phyloP scores from a whole-genome alignment of 78 protist species.

The Mantamonas sphyraenae region DNA sequence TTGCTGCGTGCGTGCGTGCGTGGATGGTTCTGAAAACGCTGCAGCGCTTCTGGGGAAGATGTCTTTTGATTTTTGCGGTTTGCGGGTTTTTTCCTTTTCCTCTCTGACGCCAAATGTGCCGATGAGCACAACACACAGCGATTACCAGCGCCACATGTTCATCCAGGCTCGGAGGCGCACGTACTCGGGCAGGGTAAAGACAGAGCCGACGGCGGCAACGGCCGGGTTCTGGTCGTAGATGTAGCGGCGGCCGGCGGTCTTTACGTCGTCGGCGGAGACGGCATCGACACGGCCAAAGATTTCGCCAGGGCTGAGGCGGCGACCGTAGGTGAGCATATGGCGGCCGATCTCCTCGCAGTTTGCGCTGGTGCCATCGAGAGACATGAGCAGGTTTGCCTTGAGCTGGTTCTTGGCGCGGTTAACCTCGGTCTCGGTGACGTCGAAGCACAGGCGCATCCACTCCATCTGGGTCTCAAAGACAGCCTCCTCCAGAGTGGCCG shows the following conservation, averaged over 20 bases:
- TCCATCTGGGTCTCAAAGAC: slow-evolving; percentile 41
- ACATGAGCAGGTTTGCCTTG: slow-evolving; percentile 35
- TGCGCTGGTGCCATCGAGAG: slow-evolving; percentile 52
- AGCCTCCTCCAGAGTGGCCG: slow-evolving; percentile 40
- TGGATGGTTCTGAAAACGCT: no score
- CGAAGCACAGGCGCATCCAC: slow-evolving; percentile 41
- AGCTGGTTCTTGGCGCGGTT: slow-evolving; percentile 66
- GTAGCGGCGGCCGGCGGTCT: slow-evolving; percentile 24
- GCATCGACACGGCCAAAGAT: slow-evolving; percentile 59
- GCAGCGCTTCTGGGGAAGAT: no score
- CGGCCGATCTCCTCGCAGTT: slow-evolving; percentile 82
- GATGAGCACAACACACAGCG: not conserved
- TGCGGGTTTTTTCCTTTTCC: no score
- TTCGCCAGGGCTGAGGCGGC: slow-evolving; percentile 61
- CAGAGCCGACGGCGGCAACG: slow-evolving; percentile 54
- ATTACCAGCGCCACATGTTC: not conserved
- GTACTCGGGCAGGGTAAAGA: slow-evolving; percentile 38
- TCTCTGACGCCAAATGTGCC: no score
- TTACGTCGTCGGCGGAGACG: slow-evolving; percentile 49
- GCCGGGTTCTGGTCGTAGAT: slow-evolving; percentile 56
- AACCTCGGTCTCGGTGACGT: slow-evolving; percentile 49
- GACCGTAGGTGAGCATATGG: slow-evolving; percentile 74
- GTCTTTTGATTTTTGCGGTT: no score
- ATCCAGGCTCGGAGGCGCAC: slow-evolving; percentile 4
- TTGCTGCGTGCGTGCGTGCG: no score